phyloP scores from a whole-genome alignment of 2,329 filamentous ascomycete genomes.

The Neonectria hederae region DNA sequence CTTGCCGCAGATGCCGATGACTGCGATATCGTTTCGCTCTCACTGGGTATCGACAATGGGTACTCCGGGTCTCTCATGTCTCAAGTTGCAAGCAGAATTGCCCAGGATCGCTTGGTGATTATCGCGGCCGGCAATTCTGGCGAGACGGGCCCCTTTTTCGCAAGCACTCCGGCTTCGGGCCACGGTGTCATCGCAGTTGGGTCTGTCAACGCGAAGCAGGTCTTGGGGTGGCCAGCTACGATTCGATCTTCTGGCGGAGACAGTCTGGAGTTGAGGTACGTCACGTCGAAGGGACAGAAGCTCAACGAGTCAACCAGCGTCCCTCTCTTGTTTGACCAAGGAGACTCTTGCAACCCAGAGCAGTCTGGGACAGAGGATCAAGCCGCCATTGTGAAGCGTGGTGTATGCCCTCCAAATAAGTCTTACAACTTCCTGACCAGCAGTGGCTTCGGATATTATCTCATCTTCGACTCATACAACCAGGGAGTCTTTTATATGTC shows the following conservation, averaged over 20 bases:
- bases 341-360: conserved; percentile 29
- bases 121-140: conserved; percentile 28
- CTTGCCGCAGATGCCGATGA: conserved; percentile 34
- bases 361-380: conserved; percentile 5
- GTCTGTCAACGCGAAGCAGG: conserved; percentile 25
- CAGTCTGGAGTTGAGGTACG: conserved; percentile 24
- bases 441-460: conserved; percentile 22
- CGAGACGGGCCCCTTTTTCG: conserved; percentile 21
- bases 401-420: conserved; percentile 7
- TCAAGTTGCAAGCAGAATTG: conserved; percentile 15
- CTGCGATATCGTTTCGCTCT: conserved; percentile 36
- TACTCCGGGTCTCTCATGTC: conserved; percentile 21
- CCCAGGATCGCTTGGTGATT: conserved; percentile 22
- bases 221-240: conserved; percentile 28
- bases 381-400: conserved; percentile 26
- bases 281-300: conserved; percentile 27
- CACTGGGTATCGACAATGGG: conserved; percentile 22
- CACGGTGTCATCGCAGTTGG: conserved; percentile 26
- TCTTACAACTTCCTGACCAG: conserved; percentile 1
- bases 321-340: conserved; percentile 16
- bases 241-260: conserved; percentile 24
- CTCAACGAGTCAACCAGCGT: conserved; percentile 23
- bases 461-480: conserved; percentile 32
- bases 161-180: conserved; percentile 26
- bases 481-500: conserved; percentile 32